A percentile compares a stretch with the other conserved stretches of the same genome.
Conservation (phyloP, 192 early-diverging fungal genomes). For the Podila epigama region DNA sequence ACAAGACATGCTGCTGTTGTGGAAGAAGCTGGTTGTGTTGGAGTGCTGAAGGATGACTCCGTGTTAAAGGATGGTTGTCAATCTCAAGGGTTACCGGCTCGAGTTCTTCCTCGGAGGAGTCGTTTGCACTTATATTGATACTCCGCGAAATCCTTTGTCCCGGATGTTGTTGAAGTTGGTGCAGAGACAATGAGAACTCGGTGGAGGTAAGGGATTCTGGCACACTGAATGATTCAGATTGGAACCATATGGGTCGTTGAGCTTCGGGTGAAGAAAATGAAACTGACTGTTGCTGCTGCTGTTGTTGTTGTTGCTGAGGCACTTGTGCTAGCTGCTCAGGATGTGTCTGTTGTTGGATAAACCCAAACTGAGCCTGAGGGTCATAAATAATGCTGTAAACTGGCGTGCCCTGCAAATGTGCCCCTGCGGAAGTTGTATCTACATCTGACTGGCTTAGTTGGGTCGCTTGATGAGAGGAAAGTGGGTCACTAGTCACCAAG, state of each 20-base stretch:
- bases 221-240: constrained; percentile 16
- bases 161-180: constrained; percentile 11
- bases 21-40: constrained; percentile 1
- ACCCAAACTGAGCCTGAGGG: background rate
- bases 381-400: background rate
- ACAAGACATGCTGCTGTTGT: constrained; percentile 26
- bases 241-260: constrained; percentile 18
- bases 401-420: background rate
- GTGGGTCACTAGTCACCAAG: background rate
- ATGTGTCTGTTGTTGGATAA: constrained; percentile 5
- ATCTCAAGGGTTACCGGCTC: constrained; percentile 9
- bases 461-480: background rate
- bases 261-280: background rate
- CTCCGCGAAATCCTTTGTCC: constrained; percentile 10
- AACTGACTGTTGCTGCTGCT: constrained; percentile 7
- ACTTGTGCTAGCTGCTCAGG: background rate
- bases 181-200: constrained; percentile 1
- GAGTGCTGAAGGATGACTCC: background rate
- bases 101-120: constrained; percentile 18
- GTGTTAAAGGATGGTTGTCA: background rate
- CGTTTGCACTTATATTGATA: constrained; percentile 32
- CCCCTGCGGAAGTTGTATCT: too few relatives aligned
- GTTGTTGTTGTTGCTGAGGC: constrained; percentile 1
- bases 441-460: background rate
- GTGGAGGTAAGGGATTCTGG: constrained; percentile 10